Base-by-base conservation (phyloP, 495 filamentous ascomycete genomes). In the Annulohypoxylon nitens region DNA sequence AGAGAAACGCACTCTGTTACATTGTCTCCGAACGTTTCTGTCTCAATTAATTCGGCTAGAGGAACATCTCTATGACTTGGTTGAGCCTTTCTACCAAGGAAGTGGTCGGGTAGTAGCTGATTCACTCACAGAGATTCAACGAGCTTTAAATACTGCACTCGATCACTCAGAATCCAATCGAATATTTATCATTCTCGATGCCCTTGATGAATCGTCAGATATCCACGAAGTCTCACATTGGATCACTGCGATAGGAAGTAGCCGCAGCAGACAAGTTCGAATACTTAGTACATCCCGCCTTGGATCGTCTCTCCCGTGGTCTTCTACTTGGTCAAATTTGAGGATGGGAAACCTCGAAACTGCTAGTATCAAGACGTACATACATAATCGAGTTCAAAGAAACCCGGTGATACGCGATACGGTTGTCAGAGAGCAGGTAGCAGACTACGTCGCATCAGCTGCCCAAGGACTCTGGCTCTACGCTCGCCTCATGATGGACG, bases 401-500 rank as follows among this genome's bases (percentile, higher is more conserved):
- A 73, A 73, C 33, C 70, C 70, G 18, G 54, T 73, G n/a, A 73
- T 73, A 8, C 23, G 61, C 16, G 48, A 53, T 14, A 61, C 70
- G 4, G 30, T 26, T 10, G 20, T 65, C 36, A 65, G 63, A 18
- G 41, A 37, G 14, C 23, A 55, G 34, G 59, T 69, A 39, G 45
- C 61, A 12, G 47, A 61, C 61, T 34, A 58, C 18, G 54, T 74
- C 2, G 36, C 54, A 7, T 43, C 51, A 11, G 71, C 71, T 37
- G 71, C 77, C 0, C 61, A 72, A 25, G 74, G 77, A 18, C 70
- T 78, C 23, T 79, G 78, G 78, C 77, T 79, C 10, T 79, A 78
- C 55, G 77, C 77, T 20, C 67, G 74, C 20, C 63, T 79, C 9
- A 76, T 79, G 74, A 72, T 79, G 61, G 78, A 79, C 43, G 78